Evolutionary conservation across 2,329 filamentous ascomycete genomes (phyloP).

Genomic region (Exserohilum turcica): DNA sequence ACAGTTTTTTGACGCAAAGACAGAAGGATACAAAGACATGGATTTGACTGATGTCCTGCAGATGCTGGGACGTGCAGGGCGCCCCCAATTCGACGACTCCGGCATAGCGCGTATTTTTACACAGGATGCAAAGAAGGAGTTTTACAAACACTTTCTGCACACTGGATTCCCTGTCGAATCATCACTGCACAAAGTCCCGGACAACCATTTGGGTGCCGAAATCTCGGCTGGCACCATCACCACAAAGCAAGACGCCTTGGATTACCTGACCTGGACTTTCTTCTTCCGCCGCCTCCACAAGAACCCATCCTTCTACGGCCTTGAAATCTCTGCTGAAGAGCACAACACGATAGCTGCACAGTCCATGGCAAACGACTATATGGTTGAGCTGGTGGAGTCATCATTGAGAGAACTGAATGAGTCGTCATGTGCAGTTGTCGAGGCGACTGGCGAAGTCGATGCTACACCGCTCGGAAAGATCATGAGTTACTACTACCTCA

Average conservation of each 20-base stretch:
- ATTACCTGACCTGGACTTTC: slow-evolving; percentile 99
- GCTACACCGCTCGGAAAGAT: slow-evolving; percentile 93
- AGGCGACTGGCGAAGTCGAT: slow-evolving; percentile 86
- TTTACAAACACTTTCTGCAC: slow-evolving; percentile 99
- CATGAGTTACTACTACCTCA: slow-evolving; percentile 98
- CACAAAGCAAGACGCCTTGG: slow-evolving; percentile 94
- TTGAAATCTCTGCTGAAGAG: slow-evolving; percentile 90
- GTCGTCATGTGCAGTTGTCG: slow-evolving; percentile 82
- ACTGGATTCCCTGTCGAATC: slow-evolving; percentile 98
- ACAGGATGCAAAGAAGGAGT: slow-evolving; percentile 95
- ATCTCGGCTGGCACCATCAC: slow-evolving; percentile 90
- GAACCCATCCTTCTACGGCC: slow-evolving; percentile 96
- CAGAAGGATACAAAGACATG: slow-evolving; percentile 98
- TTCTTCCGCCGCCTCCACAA: slow-evolving; percentile 98
- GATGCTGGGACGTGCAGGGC: slow-evolving; percentile 94
- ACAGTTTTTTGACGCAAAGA: slow-evolving; percentile 97
- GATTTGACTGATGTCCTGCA: slow-evolving; percentile 96
- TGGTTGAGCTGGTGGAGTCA: slow-evolving; percentile 88
- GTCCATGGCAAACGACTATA: slow-evolving; percentile 87
- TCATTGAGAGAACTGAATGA: slow-evolving; percentile 81
- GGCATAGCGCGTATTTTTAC: slow-evolving; percentile 98
- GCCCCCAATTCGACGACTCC: slow-evolving; percentile 94
- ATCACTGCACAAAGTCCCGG: slow-evolving; percentile 90
- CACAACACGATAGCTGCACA: slow-evolving; percentile 88
- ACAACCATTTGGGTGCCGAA: slow-evolving; percentile 96